These are phyloP conservation scores for Guyanaporus albipodus DNA, from an alignment of 768 basidiomycete species.

Conservation along the genomic window DNA sequence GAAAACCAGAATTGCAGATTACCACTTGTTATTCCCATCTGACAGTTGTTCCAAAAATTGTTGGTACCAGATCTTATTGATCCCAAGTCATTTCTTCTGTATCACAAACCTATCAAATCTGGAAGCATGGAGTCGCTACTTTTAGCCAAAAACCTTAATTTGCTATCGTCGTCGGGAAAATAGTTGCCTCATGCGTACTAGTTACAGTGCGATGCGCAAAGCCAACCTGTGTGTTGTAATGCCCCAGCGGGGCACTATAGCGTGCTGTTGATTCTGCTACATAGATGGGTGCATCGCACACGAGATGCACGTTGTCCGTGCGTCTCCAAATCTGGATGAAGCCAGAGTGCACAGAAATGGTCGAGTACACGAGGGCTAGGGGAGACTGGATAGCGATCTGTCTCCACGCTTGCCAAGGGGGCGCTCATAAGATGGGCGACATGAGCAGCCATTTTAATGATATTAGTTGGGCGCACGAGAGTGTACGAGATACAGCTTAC, in stretches of 20 bases:
- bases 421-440: constrained; percentile 5
- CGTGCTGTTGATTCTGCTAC: constrained; percentile 7
- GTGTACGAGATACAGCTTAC: constrained; percentile 8
- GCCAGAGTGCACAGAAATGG: not conserved
- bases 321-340: not conserved
- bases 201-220: constrained; percentile 17
- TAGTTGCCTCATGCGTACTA: constrained; percentile 17
- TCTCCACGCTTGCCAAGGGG: constrained; percentile 6
- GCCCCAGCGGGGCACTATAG: constrained; percentile 12
- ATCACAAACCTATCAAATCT: constrained; percentile 19
- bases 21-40: too few relatives aligned
- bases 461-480: not conserved
- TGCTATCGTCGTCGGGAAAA: constrained; percentile 15
- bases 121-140: constrained; percentile 21
- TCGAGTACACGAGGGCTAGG: not conserved
- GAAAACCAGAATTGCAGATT: too few relatives aligned
- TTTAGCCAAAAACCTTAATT: constrained; percentile 31
- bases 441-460: not conserved
- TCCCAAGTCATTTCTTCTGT: constrained; percentile 5
- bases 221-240: constrained; percentile 12
- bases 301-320: constrained; percentile 17
- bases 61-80: constrained; percentile 21
- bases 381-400: not conserved
- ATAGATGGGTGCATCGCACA: constrained; percentile 7
- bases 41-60: constrained; percentile 2